These are phyloP conservation scores for Castanea mollissima DNA, from an alignment of 306 rosid genomes.

Conservation along the genomic window DNA sequence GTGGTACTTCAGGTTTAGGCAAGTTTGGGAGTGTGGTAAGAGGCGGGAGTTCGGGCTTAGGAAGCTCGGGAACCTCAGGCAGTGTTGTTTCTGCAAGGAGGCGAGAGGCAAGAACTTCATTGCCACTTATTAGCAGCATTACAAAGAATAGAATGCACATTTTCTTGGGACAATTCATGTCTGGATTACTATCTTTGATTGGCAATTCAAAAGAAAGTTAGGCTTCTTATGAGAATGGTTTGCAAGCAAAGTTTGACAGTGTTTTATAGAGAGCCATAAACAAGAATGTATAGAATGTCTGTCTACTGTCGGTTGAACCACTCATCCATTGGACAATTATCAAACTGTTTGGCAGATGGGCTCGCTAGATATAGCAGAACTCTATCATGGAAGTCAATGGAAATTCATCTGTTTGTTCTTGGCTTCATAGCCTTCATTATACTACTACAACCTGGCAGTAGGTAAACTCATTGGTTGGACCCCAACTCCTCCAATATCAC, in stretches of 20 bases:
- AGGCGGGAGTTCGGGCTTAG: background rate
- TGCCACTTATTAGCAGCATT: background rate
- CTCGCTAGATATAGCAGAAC: background rate
- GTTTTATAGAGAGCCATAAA: background rate
- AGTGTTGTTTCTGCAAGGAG: background rate
- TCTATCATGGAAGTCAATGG: background rate
- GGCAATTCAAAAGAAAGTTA: background rate
- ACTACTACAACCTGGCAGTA: background rate
- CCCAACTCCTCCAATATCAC: background rate
- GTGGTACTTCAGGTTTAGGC: conserved; percentile 1
- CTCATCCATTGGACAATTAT: background rate
- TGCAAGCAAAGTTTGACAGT: background rate
- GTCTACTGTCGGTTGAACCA: background rate
- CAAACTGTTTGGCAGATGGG: background rate
- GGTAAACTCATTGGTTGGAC: background rate
- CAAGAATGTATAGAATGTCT: background rate
- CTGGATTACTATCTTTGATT: background rate
- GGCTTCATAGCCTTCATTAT: background rate
- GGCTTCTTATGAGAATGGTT: background rate
- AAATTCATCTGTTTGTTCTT: background rate
- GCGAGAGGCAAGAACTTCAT: background rate
- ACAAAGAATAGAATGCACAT: background rate
- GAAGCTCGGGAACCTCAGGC: background rate
- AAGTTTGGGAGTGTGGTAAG: background rate
- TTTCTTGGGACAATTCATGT: background rate